Conservation (phyloP, 352 stramenopile species). For the Pythium aquatile region DNA sequence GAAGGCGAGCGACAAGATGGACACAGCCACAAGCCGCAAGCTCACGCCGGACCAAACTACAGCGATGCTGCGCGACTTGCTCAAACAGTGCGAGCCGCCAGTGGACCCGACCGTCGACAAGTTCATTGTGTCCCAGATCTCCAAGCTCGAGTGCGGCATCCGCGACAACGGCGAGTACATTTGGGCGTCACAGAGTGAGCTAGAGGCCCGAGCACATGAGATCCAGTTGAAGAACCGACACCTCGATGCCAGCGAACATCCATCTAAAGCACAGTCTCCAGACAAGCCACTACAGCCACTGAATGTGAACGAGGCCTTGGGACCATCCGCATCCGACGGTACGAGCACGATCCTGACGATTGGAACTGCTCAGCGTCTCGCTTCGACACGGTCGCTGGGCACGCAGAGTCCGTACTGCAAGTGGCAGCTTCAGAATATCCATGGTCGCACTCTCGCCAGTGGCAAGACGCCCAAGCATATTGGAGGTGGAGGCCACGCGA, state of each 20-base stretch:
- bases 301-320: background rate
- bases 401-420: background rate
- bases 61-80: constrained; percentile 16
- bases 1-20: constrained; percentile 10
- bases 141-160: constrained; percentile 26
- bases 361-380: background rate
- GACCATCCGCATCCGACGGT: background rate
- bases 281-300: background rate
- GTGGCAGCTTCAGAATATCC: background rate
- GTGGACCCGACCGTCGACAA: constrained; percentile 16
- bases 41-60: constrained; percentile 18
- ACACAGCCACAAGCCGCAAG: background rate
- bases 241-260: background rate
- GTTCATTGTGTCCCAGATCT: constrained; percentile 21
- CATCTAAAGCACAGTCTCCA: background rate
- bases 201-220: background rate
- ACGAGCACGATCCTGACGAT: background rate
- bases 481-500: background rate
- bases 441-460: background rate
- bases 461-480: background rate
- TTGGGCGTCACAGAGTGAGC: constrained; percentile 7
- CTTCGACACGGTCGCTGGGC: background rate
- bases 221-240: background rate
- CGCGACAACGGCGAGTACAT: constrained; percentile 1
- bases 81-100: constrained; percentile 7